Evolutionary conservation across 192 early-diverging fungal genomes (phyloP).

Genomic region (Chytriomyces sp.): DNA sequence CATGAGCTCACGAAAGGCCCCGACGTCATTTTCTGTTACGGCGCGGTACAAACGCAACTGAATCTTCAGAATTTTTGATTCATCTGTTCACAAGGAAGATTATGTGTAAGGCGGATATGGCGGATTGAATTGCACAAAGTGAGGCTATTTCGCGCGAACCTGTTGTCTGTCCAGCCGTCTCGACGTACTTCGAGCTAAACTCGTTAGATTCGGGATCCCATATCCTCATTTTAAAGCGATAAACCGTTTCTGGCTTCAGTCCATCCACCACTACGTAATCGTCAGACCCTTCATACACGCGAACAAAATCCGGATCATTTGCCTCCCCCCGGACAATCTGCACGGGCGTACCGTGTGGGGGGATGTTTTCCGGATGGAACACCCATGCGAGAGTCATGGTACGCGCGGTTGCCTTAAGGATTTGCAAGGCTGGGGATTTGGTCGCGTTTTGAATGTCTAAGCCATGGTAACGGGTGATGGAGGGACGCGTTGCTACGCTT

Average conservation of each 20-base stretch:
- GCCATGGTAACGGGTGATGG: not conserved
- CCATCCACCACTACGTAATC: constrained; percentile 35
- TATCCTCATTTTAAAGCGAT: constrained; percentile 45
- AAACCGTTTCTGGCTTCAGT: constrained; percentile 50
- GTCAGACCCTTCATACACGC: constrained; percentile 47
- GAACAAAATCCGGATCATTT: constrained; percentile 35
- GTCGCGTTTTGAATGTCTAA: not conserved
- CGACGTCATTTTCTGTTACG: constrained; percentile 37
- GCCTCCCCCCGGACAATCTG: constrained; percentile 21
- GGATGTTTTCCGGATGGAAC: constrained; percentile 15
- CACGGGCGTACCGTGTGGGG: not conserved
- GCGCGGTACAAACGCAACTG: constrained; percentile 43
- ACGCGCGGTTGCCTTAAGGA: constrained; percentile 18
- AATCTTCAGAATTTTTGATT: constrained; percentile 38
- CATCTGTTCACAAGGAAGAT: constrained; percentile 45
- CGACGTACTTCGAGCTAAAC: constrained; percentile 39
- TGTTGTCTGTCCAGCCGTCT: constrained; percentile 36
- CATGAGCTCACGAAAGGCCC: constrained; percentile 33
- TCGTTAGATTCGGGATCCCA: constrained; percentile 20
- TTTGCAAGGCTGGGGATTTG: not conserved
- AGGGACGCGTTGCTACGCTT: not conserved
- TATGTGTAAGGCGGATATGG: not conserved
- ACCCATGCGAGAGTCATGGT: constrained; percentile 17
- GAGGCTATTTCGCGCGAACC: constrained; percentile 28
- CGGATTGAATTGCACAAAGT: not conserved